Conservation (phyloP, 352 stramenopile genomes). For the Globisporangium yorkense region DNA sequence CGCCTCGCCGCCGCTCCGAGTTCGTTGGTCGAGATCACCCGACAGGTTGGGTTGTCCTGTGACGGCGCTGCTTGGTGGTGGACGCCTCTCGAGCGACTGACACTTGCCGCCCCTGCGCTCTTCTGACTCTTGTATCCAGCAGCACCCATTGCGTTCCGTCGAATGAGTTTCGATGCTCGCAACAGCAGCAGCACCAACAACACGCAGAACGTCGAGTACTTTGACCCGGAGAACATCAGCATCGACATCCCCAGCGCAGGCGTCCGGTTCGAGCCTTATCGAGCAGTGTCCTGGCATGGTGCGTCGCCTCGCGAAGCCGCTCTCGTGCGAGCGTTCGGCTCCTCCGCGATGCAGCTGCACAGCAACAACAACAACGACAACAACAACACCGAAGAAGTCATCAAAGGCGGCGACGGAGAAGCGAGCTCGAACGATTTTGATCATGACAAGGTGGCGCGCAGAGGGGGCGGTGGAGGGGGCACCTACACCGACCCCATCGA, state of each 20-base stretch:
- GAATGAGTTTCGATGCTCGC: neutral
- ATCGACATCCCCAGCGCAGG: neutral
- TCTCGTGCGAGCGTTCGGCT: constrained; percentile 65
- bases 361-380: constrained; percentile 1
- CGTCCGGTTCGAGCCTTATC: neutral
- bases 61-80: neutral
- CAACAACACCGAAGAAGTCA: neutral
- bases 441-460: neutral
- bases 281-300: constrained; percentile 12
- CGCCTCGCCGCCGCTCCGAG: neutral
- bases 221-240: neutral
- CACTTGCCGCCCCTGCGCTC: neutral
- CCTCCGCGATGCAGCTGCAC: constrained; percentile 46
- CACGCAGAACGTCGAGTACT: neutral
- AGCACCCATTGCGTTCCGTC: neutral
- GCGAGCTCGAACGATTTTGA: neutral
- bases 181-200: neutral
- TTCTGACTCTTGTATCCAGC: neutral
- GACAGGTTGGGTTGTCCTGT: neutral
- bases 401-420: neutral
- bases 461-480: neutral
- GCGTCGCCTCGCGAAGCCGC: constrained; percentile 63
- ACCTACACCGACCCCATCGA: neutral
- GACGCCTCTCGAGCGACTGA: neutral
- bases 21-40: neutral